Evolutionary conservation across 75 land plant species (phyloP), one percentile per base, ranked within the genome.

Genomic region (Adiantum capillusveneris): DNA sequence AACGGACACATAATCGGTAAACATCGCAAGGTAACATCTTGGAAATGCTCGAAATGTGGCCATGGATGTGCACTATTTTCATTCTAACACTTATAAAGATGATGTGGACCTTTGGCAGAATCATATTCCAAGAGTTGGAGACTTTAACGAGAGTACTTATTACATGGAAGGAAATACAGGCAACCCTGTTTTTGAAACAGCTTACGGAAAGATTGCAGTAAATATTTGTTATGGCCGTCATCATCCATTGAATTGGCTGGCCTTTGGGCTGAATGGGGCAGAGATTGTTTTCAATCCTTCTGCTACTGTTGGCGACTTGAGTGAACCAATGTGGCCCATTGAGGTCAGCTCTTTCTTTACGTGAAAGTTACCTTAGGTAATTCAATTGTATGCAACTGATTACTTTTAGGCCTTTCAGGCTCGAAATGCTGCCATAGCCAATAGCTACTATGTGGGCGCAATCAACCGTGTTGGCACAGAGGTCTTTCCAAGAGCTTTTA

Each of bases 91-190:
- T n/a, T n/a, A n/a, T n/a, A n/a, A n/a, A n/a, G n/a, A n/a, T n/a
- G n/a, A n/a, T n/a, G n/a, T n/a, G 37, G 7, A 9, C 9, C 9
- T 34, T 34, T 34, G 3, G 60, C 85, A 94, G 98, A 94, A 94
- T 63, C 98, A 94, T 59, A 94, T 94, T 57, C 98, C 98, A 18
- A 71, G 98, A 52, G 91, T 94, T 65, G 98, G 98, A 25, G 98
- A 90, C 50, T 94, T 90, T 76, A 94, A 94, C 62, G 98, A 94
- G 75, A 94, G 98, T 82, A 94, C 96, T 0, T 94, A 94, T 49
- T 89, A 94, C 67, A 94, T 94, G 98, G 98, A 94, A 74, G 98
- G 98, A 25, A 84, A 94, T 74, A 94, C 96, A n/a, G 98, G 98
- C 24, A 96, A 94, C 69, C 98, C 98, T 22, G 98, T 94, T 24